Evolutionary conservation across 1,139 yeast species (phyloP), one percentile per base, ranked within the genome.

Genomic region (Candida sanyaensis): DNA sequence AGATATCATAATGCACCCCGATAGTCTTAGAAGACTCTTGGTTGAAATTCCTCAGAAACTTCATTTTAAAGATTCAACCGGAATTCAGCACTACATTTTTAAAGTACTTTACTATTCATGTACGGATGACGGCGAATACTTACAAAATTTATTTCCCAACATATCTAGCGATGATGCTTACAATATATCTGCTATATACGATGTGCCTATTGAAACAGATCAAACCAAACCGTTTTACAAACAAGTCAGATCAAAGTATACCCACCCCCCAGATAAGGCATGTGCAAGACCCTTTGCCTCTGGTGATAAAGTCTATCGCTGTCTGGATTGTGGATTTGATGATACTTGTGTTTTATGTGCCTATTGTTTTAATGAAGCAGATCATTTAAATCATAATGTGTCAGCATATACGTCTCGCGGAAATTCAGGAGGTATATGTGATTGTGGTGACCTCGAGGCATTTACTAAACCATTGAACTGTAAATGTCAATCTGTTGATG

Each of bases 361-460:
- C 10, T 68, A 79, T 56, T 87, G 96, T 60, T 87, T 85, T 66
- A 84, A 86, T 61, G 77, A 79, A 47, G 73, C 75, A 2, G 90
- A 86, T 57, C 96, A 87, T 61, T 59, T 66, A 12, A 83, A 77
- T 42, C 95, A 87, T 60, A 78, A 79, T 51, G 88, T 87, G 3
- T 66, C 73, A 21, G 76, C 81, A 40, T 77, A 78, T 53, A 69
- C 72, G 9, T 76, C 88, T 4, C 55, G 64, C 2, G 84, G 80
- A 1, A 57, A 58, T 6, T 72, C 73, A 43, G 81, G 77, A 9
- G 89, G 92, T 1, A 79, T 86, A 23, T 93, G 98, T 63, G 97
- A 93, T 63, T 93, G 98, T 68, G 97, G 98, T 2, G 97, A 93
- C 61, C 75, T 80, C 0, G 89, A 86, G 52, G 96, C 96, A 0